phyloP scores from a whole-genome alignment of 1,284 basidiomycete genomes.

The Cryptococcus sp. region DNA sequence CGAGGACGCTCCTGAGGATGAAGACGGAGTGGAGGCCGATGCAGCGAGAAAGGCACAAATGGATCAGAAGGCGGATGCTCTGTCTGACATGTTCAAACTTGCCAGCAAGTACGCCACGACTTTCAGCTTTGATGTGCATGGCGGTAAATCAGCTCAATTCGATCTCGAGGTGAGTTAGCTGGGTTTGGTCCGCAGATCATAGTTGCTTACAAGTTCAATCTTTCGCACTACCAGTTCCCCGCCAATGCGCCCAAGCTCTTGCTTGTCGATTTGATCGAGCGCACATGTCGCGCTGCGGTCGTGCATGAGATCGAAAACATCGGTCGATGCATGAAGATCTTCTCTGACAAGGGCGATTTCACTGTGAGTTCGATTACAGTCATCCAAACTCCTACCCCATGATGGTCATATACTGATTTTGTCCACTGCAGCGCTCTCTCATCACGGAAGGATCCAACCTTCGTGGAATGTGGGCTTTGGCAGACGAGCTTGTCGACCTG shows the following conservation, averaged over 20 bases:
- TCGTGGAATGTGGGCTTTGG: slow-evolving; percentile 85
- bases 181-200: background rate
- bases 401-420: background rate
- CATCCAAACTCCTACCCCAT: background rate
- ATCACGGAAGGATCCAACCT: slow-evolving; percentile 83
- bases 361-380: slow-evolving; percentile 30
- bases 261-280: slow-evolving; percentile 86
- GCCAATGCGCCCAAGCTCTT: slow-evolving; percentile 78
- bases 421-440: slow-evolving; percentile 45
- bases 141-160: slow-evolving; percentile 69
- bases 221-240: slow-evolving; percentile 56
- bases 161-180: slow-evolving; percentile 71
- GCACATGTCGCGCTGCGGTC: slow-evolving; percentile 76
- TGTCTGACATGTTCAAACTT: slow-evolving; percentile 57
- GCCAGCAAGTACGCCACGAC: slow-evolving; percentile 58
- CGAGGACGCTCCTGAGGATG: slow-evolving; percentile 53
- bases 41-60: slow-evolving; percentile 57
- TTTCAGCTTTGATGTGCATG: slow-evolving; percentile 69
- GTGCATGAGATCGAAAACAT: slow-evolving; percentile 87
- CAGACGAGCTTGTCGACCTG: slow-evolving; percentile 75
- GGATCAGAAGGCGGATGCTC: slow-evolving; percentile 47
- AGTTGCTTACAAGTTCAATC: background rate
- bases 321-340: slow-evolving; percentile 60
- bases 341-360: slow-evolving; percentile 52
- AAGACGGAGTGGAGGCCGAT: slow-evolving; percentile 52